A percentile compares a stretch with the other conserved stretches of the same genome.
These are phyloP conservation scores for Crataegus laevigata DNA, from an alignment of 306 rosid species.

Conservation along the genomic window DNA sequence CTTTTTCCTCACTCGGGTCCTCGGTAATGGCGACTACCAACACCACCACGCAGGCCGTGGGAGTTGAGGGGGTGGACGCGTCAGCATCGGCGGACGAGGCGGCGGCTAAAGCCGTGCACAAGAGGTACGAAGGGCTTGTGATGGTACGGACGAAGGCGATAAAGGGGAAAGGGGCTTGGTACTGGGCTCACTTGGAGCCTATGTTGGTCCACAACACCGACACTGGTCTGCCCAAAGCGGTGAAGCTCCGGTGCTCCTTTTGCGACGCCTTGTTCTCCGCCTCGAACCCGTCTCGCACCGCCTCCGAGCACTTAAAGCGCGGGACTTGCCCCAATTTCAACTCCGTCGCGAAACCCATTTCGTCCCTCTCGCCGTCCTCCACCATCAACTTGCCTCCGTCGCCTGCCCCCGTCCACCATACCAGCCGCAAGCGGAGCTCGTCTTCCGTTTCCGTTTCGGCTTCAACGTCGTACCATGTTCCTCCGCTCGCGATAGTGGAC, in stretches of 20 bases:
- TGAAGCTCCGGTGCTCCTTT: conserved; percentile 71
- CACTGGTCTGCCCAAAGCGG: conserved; percentile 77
- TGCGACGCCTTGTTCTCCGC: conserved; percentile 97
- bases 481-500: conserved; percentile 44
- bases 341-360: conserved; percentile 58
- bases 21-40: conserved; percentile 61
- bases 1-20: background rate
- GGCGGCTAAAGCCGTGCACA: conserved; percentile 60
- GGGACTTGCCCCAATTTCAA: conserved; percentile 91
- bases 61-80: conserved; percentile 1
- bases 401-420: conserved; percentile 28
- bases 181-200: conserved; percentile 90
- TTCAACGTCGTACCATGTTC: conserved; percentile 30
- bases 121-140: conserved; percentile 74
- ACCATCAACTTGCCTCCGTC: conserved; percentile 20
- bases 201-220: conserved; percentile 56
- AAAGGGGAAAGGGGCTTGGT: conserved; percentile 98
- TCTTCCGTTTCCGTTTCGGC: conserved; percentile 22
- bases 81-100: conserved; percentile 41
- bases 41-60: conserved; percentile 33
- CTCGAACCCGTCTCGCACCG: conserved; percentile 87
- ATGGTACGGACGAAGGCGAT: conserved; percentile 82
- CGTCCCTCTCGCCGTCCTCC: conserved; percentile 58
- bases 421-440: conserved; percentile 53
- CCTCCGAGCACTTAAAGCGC: conserved; percentile 94